phyloP scores from a whole-genome alignment of 805 yeast species.

The Pichia eremophila region DNA sequence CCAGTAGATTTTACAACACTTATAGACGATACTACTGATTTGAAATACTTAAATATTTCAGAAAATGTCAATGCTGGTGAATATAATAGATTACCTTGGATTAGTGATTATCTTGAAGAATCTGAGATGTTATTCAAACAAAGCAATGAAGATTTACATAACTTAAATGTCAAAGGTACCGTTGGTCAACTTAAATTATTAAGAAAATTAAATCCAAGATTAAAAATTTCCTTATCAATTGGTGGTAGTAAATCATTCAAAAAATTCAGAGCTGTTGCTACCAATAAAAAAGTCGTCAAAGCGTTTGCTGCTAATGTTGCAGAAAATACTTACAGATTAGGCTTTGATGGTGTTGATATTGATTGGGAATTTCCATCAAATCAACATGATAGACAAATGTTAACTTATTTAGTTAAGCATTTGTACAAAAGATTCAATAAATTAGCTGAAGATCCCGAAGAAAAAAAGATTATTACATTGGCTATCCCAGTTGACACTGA shows the following conservation, averaged over 20 bases:
- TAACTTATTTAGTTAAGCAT: constrained; percentile 33
- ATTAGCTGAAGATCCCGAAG: constrained; percentile 22
- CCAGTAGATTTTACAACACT: constrained; percentile 7
- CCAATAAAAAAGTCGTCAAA: constrained; percentile 21
- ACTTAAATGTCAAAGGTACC: constrained; percentile 12
- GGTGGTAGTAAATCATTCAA: constrained; percentile 67
- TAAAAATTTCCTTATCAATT: constrained; percentile 61
- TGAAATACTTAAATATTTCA: neutral
- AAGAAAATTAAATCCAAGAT: constrained; percentile 19
- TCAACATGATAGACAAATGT: constrained; percentile 34
- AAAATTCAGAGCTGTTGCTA: constrained; percentile 27
- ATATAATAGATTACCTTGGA: constrained; percentile 1
- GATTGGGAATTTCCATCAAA: constrained; percentile 85
- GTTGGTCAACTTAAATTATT: constrained; percentile 24
- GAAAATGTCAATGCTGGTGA: neutral
- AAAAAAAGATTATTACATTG: constrained; percentile 37
- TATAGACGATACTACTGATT: neutral
- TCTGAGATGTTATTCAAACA: too few species aligned
- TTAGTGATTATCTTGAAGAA: neutral
- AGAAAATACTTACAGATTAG: constrained; percentile 38
- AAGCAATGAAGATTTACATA: too few species aligned
- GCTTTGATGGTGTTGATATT: constrained; percentile 84
- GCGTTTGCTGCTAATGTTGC: constrained; percentile 44
- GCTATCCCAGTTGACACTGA: constrained; percentile 68
- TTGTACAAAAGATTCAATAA: constrained; percentile 2